Base-by-base conservation (phyloP, 495 filamentous ascomycete genomes). In the Pyronema domesticum region DNA sequence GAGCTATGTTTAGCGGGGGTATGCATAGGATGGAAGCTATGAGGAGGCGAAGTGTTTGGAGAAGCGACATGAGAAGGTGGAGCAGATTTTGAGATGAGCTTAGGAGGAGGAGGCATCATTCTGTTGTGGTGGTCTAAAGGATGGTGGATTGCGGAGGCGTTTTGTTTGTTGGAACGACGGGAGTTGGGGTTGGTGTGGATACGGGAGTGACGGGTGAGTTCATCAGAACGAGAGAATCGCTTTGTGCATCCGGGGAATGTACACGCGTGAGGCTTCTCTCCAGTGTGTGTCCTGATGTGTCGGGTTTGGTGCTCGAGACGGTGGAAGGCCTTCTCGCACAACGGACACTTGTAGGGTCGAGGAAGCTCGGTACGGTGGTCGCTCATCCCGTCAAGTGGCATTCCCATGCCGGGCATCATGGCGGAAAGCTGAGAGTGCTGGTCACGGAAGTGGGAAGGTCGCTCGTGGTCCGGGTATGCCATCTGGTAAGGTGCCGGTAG, bases 151-250 rank as follows among this genome's bases (percentile, higher is more conserved):
- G 75, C 76, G 0, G 75, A 74, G 0, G 77, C 74, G 58, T 84
- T 81, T 9, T 84, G 78, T 73, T 94, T 95, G 74, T 95, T 94
- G 48, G 85, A 89, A 63, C 91, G 74, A 67, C 91, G 76, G 57
- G 87, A 94, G 74, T 96, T 96, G 46, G 93, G 91, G 71, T 98
- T 98, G 75, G 81, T 95, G 77, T 98, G 91, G 73, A 98, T 98
- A 67, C 91, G 77, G 67, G 91, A 95, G 71, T 98, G 91, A 46
- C 91, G 79, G 42, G 91, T 98, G 54, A 98, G 75, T 71, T 98
- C 91, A 63, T 98, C 91, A 15, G 93, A 96, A 19, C 91, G 80
- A 61, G 85, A 93, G 77, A 98, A 98, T 55, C 88, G 84, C 71
- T 98, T 98, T 49, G 86, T 91, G 78, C 91, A 98, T 51, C 88